Conservation (phyloP, 1,284 basidiomycete species). For the Hypsizygus ulmarius region DNA sequence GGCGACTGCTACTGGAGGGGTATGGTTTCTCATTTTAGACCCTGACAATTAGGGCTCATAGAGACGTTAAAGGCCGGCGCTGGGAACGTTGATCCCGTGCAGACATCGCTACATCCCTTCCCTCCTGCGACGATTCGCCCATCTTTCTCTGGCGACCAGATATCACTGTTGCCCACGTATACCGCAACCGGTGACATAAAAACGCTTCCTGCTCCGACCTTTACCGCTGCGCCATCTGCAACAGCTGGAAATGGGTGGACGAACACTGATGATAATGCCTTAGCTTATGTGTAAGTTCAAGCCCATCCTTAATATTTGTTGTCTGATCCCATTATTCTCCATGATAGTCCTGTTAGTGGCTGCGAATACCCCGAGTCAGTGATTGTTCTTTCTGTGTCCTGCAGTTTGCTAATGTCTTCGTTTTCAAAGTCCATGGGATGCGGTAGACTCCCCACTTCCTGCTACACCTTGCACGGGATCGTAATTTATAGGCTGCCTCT, state of each 20-base stretch:
- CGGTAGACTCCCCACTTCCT: conserved; percentile 35
- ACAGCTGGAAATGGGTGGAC: conserved; percentile 67
- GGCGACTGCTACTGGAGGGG: conserved; percentile 64
- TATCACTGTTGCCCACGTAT: conserved; percentile 54
- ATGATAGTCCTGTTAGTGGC: conserved; percentile 35
- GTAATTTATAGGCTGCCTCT: conserved; percentile 6
- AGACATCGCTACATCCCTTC: conserved; percentile 34
- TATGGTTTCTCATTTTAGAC: conserved; percentile 28
- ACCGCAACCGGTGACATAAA: conserved; percentile 60
- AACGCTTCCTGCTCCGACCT: conserved; percentile 53
- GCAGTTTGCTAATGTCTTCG: conserved; percentile 1
- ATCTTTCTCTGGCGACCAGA: conserved; percentile 40
- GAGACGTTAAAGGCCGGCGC: conserved; percentile 27
- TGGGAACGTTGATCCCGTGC: conserved; percentile 35
- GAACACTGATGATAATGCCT: conserved; percentile 51
- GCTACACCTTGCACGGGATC: conserved; percentile 27
- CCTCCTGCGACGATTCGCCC: conserved; percentile 43
- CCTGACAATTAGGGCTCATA: conserved; percentile 7
- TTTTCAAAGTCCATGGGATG: conserved; percentile 36
- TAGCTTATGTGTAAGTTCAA: conserved; percentile 39
- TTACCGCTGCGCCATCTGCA: conserved; percentile 47
- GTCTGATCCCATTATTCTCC: conserved; percentile 7
- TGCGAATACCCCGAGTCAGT: conserved; percentile 46
- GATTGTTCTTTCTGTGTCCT: conserved; percentile 4
- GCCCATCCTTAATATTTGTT: not conserved